These are phyloP conservation scores for Clausena lansium DNA, from an alignment of 345 rosid genomes.

Conservation along the genomic window DNA sequence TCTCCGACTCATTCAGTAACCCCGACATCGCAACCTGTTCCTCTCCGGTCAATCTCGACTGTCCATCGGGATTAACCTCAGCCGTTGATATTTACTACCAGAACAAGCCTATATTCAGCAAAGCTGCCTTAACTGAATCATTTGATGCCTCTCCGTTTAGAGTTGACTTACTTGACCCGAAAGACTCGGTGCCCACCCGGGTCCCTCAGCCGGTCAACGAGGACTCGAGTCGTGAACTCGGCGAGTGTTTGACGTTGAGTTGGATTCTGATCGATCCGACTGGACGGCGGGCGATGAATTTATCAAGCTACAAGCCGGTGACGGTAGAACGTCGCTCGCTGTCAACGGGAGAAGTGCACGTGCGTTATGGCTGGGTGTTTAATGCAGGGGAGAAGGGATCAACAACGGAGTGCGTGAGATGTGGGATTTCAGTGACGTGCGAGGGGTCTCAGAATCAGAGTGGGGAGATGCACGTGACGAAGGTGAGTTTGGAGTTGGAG, in stretches of 20 bases:
- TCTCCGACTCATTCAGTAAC: slow-evolving; percentile 54
- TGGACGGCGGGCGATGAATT: slow-evolving; percentile 52
- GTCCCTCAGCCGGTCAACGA: slow-evolving; percentile 36
- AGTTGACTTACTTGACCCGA: slow-evolving; percentile 58
- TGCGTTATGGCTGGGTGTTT: slow-evolving; percentile 39
- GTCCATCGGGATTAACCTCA: slow-evolving; percentile 49
- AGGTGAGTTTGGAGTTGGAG: slow-evolving; percentile 64
- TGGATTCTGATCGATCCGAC: slow-evolving; percentile 70
- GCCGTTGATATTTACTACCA: slow-evolving; percentile 62
- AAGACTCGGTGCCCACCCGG: slow-evolving; percentile 53
- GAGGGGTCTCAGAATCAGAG: slow-evolving; percentile 24
- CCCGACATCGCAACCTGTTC: slow-evolving; percentile 11
- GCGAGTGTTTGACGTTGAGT: slow-evolving; percentile 46
- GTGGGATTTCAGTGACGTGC: slow-evolving; percentile 58
- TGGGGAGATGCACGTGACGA: slow-evolving; percentile 66
- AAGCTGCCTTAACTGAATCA: slow-evolving; percentile 55
- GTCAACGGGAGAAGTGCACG: slow-evolving; percentile 60
- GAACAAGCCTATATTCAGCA: slow-evolving; percentile 41
- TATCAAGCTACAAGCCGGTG: slow-evolving; percentile 65
- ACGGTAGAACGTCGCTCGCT: slow-evolving; percentile 72
- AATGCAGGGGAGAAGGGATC: slow-evolving; percentile 26
- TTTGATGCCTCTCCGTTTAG: slow-evolving; percentile 73
- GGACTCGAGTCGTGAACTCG: slow-evolving; percentile 38
- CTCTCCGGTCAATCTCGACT: not conserved
- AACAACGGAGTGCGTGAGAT: slow-evolving; percentile 35